These are phyloP conservation scores for Fusarium sacchari DNA, from an alignment of 2,329 filamentous ascomycete genomes.

Conservation along the genomic window DNA sequence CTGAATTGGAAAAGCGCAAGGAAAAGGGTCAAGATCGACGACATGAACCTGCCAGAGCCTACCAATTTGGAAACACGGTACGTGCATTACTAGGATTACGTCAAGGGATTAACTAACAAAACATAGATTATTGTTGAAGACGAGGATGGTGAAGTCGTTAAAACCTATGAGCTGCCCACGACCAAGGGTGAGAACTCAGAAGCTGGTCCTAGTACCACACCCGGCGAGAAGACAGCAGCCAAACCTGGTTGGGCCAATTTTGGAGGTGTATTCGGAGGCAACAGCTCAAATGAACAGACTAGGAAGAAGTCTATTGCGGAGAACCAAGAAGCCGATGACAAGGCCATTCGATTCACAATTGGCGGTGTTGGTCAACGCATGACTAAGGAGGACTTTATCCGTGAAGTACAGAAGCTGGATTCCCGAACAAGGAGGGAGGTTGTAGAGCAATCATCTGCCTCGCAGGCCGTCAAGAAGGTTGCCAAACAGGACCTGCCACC, in stretches of 20 bases:
- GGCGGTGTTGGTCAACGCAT: slow-evolving; percentile 77
- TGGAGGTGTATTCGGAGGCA: slow-evolving; percentile 34
- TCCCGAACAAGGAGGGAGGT: slow-evolving; percentile 68
- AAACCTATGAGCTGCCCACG: slow-evolving; percentile 79
- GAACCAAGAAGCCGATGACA: slow-evolving; percentile 71
- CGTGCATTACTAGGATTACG: slow-evolving; percentile 39
- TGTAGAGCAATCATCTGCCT: slow-evolving; percentile 61
- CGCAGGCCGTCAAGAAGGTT: slow-evolving; percentile 59
- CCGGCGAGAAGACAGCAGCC: slow-evolving; percentile 51
- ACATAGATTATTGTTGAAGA: slow-evolving; percentile 84
- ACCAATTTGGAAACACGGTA: slow-evolving; percentile 84
- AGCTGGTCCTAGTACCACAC: slow-evolving; percentile 51
- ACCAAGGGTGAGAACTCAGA: slow-evolving; percentile 53
- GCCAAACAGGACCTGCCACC: slow-evolving; percentile 54
- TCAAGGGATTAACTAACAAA: slow-evolving; percentile 42
- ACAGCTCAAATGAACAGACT: slow-evolving; percentile 50
- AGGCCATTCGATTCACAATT: slow-evolving; percentile 79
- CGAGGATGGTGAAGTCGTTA: slow-evolving; percentile 85
- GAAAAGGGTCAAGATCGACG: slow-evolving; percentile 70
- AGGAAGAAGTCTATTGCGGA: slow-evolving; percentile 54
- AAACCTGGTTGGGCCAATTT: slow-evolving; percentile 64
- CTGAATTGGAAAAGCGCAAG: slow-evolving; percentile 71
- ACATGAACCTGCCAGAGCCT: slow-evolving; percentile 80
- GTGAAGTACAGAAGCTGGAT: slow-evolving; percentile 77
- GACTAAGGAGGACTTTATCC: slow-evolving; percentile 83